Conservation (phyloP, 495 filamentous ascomycete genomes). For the Talaromyces ruber region DNA sequence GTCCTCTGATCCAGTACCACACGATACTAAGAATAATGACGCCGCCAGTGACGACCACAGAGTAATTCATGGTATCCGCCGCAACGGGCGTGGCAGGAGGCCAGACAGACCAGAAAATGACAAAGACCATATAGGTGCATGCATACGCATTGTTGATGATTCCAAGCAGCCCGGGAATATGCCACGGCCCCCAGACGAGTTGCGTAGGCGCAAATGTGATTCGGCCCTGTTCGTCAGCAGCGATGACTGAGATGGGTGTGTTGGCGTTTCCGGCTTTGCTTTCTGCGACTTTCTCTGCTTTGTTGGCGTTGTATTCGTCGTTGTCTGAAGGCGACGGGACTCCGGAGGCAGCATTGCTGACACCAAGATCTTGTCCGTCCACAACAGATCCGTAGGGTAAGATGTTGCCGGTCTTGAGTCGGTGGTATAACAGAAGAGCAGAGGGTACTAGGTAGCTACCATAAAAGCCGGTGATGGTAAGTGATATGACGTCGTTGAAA, state of each 20-base stretch:
- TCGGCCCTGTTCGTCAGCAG: conserved; percentile 1
- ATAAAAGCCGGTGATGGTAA: conserved; percentile 32
- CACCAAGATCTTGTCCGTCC: conserved; percentile 7
- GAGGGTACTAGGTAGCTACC: conserved; percentile 33
- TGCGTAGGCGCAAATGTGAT: conserved; percentile 6
- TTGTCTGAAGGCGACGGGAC: neutral
- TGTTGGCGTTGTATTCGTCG: neutral
- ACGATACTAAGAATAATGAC: conserved; percentile 26
- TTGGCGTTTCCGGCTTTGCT: neutral
- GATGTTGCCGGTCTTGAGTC: conserved; percentile 16
- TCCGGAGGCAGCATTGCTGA: neutral
- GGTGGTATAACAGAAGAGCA: conserved; percentile 29
- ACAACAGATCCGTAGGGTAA: conserved; percentile 20
- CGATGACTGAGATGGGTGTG: neutral
- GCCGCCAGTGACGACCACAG: conserved; percentile 30
- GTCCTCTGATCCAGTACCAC: conserved; percentile 23
- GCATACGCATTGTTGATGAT: conserved; percentile 5
- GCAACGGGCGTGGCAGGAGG: conserved; percentile 27
- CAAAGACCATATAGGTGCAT: conserved; percentile 18
- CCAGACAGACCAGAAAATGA: conserved; percentile 39
- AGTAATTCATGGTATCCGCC: conserved; percentile 42
- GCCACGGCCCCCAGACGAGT: conserved; percentile 7
- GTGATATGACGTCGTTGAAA: conserved; percentile 39
- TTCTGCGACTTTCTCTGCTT: neutral
- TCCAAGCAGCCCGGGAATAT: conserved; percentile 7